phyloP scores from a whole-genome alignment of 1,139 yeast genomes.

The Magnusiomyces suaveolens region DNA sequence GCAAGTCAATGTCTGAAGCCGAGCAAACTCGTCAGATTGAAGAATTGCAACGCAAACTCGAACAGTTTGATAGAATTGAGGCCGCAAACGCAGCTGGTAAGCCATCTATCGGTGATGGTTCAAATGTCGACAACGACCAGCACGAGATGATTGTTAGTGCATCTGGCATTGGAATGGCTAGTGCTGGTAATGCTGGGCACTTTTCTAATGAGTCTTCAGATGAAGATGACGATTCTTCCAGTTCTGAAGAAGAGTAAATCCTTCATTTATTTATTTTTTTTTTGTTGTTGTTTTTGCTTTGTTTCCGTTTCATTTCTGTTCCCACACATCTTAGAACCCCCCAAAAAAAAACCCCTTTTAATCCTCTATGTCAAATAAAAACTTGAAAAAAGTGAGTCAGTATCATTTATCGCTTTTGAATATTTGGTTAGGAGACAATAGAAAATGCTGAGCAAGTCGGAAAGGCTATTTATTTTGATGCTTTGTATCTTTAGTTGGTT shows the following conservation, averaged over 20 bases:
- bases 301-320: background rate
- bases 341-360: background rate
- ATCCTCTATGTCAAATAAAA: too few species aligned
- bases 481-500: too few species aligned
- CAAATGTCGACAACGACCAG: slow-evolving; percentile 4
- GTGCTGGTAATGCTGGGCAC: slow-evolving; percentile 24
- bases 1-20: slow-evolving; percentile 49
- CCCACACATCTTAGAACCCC: background rate
- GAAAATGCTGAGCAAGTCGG: too few species aligned
- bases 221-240: slow-evolving; percentile 9
- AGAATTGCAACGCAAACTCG: slow-evolving; percentile 71
- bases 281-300: background rate
- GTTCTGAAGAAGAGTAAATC: slow-evolving; percentile 10
- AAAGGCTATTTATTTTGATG: too few species aligned
- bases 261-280: background rate
- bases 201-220: slow-evolving; percentile 4
- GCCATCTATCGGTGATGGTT: background rate
- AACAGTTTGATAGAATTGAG: slow-evolving; percentile 50
- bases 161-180: slow-evolving; percentile 41
- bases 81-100: slow-evolving; percentile 17
- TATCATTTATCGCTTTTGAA: too few species aligned
- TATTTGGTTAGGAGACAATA: too few species aligned
- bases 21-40: slow-evolving; percentile 75
- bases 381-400: too few species aligned
- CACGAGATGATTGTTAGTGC: slow-evolving; percentile 63